phyloP scores from a whole-genome alignment of 2,329 filamentous ascomycete species.

The Colletotrichum sp. region DNA sequence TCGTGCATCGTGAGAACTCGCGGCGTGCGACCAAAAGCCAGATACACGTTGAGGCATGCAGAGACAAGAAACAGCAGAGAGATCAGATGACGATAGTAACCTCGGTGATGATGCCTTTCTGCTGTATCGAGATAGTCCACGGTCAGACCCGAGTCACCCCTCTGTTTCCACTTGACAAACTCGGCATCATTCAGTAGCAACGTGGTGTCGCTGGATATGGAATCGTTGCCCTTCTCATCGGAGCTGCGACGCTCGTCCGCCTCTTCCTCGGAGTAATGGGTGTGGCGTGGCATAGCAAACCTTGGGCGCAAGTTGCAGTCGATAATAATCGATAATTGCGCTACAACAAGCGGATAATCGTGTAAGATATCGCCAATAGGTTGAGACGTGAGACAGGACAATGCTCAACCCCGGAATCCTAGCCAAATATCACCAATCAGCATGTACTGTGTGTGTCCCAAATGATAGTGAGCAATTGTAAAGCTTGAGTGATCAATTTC shows the following conservation, averaged over 20 bases:
- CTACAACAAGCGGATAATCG: background rate
- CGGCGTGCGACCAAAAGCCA: background rate
- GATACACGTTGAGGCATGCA: background rate
- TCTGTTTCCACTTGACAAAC: background rate
- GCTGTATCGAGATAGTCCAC: background rate
- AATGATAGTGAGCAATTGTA: background rate
- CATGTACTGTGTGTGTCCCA: background rate
- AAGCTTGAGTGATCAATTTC: background rate
- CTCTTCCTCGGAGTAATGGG: background rate
- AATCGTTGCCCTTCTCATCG: background rate
- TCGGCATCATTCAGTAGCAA: background rate
- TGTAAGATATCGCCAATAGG: background rate
- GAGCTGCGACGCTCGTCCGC: background rate
- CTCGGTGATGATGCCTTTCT: background rate
- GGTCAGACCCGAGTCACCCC: background rate
- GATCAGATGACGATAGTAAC: background rate
- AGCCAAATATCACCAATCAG: background rate
- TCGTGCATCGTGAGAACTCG: background rate
- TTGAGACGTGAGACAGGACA: background rate
- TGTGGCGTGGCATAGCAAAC: background rate
- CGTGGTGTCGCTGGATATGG: background rate
- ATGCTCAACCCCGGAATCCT: background rate
- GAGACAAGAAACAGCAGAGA: background rate
- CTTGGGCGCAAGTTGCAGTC: background rate
- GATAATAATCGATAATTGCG: rapidly evolving